Conservation (phyloP, 805 yeast species). For the Suhomyces prunicola region DNA sequence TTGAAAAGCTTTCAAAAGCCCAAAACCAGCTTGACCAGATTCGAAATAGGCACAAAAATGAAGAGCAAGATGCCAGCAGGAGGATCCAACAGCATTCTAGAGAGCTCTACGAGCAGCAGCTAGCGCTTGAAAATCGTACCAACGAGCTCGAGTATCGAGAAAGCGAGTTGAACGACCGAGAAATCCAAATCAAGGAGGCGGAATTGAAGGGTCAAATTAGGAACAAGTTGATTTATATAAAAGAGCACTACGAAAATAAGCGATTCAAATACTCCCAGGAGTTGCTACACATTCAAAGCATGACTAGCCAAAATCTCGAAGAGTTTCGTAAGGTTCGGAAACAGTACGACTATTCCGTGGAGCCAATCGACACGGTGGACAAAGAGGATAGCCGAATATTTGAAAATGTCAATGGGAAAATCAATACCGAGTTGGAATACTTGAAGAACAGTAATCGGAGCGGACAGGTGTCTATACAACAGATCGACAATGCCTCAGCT, state of each 20-base stretch:
- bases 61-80: not conserved
- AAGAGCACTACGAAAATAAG: constrained; percentile 8
- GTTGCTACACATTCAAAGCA: constrained; percentile 6
- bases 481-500: not conserved
- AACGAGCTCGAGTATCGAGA: constrained; percentile 8
- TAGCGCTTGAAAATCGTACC: not conserved
- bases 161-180: constrained; percentile 9
- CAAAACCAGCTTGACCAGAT: not conserved
- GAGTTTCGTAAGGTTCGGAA: constrained; percentile 10
- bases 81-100: not conserved
- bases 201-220: constrained; percentile 5
- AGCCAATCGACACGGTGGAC: not conserved
- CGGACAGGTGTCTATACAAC: not conserved
- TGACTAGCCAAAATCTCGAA: constrained; percentile 5
- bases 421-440: not conserved
- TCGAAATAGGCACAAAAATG: not conserved
- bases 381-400: not conserved
- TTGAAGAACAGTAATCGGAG: not conserved
- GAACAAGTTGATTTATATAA: constrained; percentile 5
- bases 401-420: constrained; percentile 1
- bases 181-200: constrained; percentile 2
- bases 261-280: constrained; percentile 8
- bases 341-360: not conserved
- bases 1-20: not conserved
- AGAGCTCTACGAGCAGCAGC: not conserved